Evolutionary conservation across 148 eudicot species (phyloP), one percentile per base, ranked within the genome.

Genomic region (Limonium bicolor): DNA sequence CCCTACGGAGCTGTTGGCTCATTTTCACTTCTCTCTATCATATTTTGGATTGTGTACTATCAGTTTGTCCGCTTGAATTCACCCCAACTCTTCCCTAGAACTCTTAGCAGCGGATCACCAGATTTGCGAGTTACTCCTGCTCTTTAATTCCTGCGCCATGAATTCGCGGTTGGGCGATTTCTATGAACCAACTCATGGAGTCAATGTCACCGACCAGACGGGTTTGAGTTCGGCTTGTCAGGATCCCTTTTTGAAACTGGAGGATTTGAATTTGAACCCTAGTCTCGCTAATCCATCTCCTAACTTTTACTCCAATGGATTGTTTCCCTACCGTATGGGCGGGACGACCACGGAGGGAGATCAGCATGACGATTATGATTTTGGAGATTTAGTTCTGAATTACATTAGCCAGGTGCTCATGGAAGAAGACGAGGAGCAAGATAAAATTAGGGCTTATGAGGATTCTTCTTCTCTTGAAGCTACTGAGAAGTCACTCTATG

Each of bases 401-500:
- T 76, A 76, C 54, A 80, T 80, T 28, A 70, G 49, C 47, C 65
- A 70, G 65, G 65, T 80, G 60, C 83, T 80, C 17, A 73, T 76
- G 80, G 90, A 76, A 63, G 90, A 80, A 45, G 77, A 80, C 19
- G 77, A 43, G 62, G 77, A 69, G 32, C n/a, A n/a, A n/a, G 90
- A 73, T 48, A 80, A 62, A 48, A 27, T 48, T 7, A 58, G 66
- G 40, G 20, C 54, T 27, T 56, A 63, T 70, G 77, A 76, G 22
- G 70, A 61, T 46, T 61, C 90, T 46, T 70, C 74, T 18, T 80
- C 77, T 53, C 66, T 80, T 47, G 73, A 64, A 62, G 90, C 84
- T 14, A 64, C 82, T 0, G 90, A 80, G 51, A 76, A 64, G 58
- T 70, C 84, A 14, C 68, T 80, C 29, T 76, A 61, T 35, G 90